phyloP scores from a whole-genome alignment of 495 filamentous ascomycete genomes.

The Penicillium lagena region DNA sequence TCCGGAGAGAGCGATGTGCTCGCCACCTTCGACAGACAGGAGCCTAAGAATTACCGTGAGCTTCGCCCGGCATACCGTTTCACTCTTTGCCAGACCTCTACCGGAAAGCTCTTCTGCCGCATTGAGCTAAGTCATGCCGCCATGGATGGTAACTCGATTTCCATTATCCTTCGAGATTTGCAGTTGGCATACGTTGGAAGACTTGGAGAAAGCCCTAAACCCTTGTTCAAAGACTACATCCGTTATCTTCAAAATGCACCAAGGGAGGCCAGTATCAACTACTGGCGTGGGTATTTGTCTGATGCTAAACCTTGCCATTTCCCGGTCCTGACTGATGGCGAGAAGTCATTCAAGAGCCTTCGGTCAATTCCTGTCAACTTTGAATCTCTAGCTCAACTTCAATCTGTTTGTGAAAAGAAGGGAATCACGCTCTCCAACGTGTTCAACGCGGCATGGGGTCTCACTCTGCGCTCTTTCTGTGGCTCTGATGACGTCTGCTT shows the following conservation, averaged over 20 bases:
- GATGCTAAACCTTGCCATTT: slow-evolving; percentile 47
- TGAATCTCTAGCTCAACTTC: slow-evolving; percentile 19
- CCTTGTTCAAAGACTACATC: slow-evolving; percentile 51
- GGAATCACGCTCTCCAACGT: slow-evolving; percentile 46
- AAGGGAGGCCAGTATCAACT: slow-evolving; percentile 34
- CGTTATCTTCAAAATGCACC: slow-evolving; percentile 33
- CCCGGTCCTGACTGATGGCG: slow-evolving; percentile 36
- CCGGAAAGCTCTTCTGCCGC: slow-evolving; percentile 37
- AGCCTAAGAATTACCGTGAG: slow-evolving; percentile 28
- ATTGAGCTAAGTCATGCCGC: slow-evolving; percentile 53
- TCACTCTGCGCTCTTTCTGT: slow-evolving; percentile 44
- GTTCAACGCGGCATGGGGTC: slow-evolving; percentile 48
- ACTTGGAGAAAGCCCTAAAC: slow-evolving; percentile 24
- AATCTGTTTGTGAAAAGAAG: slow-evolving; percentile 37
- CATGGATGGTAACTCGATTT: slow-evolving; percentile 45
- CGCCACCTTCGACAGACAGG: slow-evolving; percentile 24
- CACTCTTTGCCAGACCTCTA: slow-evolving; percentile 37
- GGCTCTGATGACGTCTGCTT: slow-evolving; percentile 47
- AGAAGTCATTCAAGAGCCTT: slow-evolving; percentile 13
- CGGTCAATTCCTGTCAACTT: slow-evolving; percentile 32
- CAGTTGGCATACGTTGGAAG: slow-evolving; percentile 40
- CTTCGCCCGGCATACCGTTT: slow-evolving; percentile 41
- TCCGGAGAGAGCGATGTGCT: slow-evolving; percentile 22
- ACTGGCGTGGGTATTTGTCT: slow-evolving; percentile 47
- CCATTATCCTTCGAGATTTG: slow-evolving; percentile 40